These are phyloP conservation scores for Alternaria hordeiaustralica DNA, from an alignment of 2,329 filamentous ascomycete species.

Conservation along the genomic window DNA sequence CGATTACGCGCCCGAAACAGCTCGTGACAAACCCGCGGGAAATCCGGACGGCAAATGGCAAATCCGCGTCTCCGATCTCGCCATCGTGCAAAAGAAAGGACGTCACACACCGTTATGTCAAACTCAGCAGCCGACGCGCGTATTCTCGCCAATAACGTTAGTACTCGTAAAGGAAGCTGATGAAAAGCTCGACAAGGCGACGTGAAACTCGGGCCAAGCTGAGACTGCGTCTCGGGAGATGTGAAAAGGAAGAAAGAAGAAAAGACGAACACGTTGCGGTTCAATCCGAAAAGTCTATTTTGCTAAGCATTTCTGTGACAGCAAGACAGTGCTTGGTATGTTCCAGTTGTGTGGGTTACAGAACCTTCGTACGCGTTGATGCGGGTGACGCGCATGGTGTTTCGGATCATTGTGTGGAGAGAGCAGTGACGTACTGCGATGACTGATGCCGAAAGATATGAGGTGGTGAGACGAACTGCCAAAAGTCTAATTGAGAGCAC, in stretches of 20 bases:
- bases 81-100: background rate
- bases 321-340: background rate
- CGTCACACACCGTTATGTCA: background rate
- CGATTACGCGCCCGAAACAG: background rate
- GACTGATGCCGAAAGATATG: background rate
- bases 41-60: background rate
- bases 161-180: background rate
- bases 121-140: background rate
- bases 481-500: background rate
- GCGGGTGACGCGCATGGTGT: background rate
- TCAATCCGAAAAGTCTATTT: background rate
- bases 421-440: background rate
- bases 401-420: background rate
- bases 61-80: background rate
- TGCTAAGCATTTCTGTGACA: conserved; percentile 2
- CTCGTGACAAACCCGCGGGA: background rate
- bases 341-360: background rate
- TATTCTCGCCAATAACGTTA: background rate
- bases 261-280: background rate
- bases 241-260: background rate
- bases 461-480: background rate
- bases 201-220: background rate
- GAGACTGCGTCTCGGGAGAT: background rate
- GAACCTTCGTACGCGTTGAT: background rate
- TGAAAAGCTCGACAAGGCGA: background rate